phyloP scores from a whole-genome alignment of 345 rosid species.

The Psidium guajava region DNA sequence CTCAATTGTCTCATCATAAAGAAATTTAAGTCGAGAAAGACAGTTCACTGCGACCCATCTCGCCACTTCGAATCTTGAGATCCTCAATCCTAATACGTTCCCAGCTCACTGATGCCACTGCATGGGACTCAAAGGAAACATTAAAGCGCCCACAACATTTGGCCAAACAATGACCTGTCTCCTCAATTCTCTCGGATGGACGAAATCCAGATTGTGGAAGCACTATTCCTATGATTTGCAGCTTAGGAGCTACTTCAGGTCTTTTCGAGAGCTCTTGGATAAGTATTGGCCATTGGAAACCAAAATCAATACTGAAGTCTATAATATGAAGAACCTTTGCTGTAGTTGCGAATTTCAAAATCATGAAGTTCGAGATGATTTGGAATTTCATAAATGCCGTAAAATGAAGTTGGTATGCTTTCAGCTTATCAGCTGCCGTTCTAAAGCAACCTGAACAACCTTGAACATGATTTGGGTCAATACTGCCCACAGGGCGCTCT shows the following conservation, averaged over 20 bases:
- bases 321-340: slow-evolving; percentile 62
- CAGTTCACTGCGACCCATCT: slow-evolving; percentile 61
- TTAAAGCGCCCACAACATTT: slow-evolving; percentile 56
- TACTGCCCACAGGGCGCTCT: slow-evolving; percentile 49
- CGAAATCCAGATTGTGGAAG: slow-evolving; percentile 66
- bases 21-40: slow-evolving; percentile 25
- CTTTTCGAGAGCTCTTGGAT: slow-evolving; percentile 44
- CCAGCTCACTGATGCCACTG: slow-evolving; percentile 55
- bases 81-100: slow-evolving; percentile 54
- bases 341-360: slow-evolving; percentile 33
- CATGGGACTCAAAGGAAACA: slow-evolving; percentile 68
- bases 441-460: slow-evolving; percentile 14
- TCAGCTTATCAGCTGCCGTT: slow-evolving; percentile 54
- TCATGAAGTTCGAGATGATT: slow-evolving; percentile 37
- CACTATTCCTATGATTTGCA: slow-evolving; percentile 75
- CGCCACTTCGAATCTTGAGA: slow-evolving; percentile 40
- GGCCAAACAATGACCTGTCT: slow-evolving; percentile 60
- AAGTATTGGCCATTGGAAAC: slow-evolving; percentile 86
- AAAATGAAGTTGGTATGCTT: slow-evolving; percentile 41
- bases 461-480: slow-evolving; percentile 19
- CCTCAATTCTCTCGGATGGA: slow-evolving; percentile 55
- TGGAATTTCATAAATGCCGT: slow-evolving; percentile 50
- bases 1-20: slow-evolving; percentile 51
- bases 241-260: slow-evolving; percentile 41
- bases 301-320: slow-evolving; percentile 75